Conservation (phyloP, 768 basidiomycete genomes). For the Chalciporus piperatus region DNA sequence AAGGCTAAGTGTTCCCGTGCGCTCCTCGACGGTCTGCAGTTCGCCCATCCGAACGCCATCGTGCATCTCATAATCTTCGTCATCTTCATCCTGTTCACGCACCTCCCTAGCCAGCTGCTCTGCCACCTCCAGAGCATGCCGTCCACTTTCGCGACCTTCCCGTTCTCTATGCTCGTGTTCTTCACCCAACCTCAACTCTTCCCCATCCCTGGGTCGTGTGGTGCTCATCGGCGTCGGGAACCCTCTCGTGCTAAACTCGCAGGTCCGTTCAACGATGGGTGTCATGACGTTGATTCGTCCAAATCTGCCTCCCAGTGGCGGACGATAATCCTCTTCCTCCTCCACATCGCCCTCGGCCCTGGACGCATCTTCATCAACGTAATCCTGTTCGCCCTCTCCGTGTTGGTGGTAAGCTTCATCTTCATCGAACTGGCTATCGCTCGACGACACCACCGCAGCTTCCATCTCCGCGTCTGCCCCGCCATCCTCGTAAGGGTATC, state of each 20-base stretch:
- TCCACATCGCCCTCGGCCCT: conserved; percentile 29
- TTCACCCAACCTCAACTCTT: conserved; percentile 11
- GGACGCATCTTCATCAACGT: conserved; percentile 26
- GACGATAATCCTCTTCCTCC: conserved; percentile 31
- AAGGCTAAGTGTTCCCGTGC: conserved; percentile 62
- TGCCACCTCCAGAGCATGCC: conserved; percentile 53
- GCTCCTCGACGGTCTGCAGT: conserved; percentile 48
- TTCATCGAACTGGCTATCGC: conserved; percentile 33
- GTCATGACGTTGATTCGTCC: conserved; percentile 93
- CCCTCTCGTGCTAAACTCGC: conserved; percentile 70
- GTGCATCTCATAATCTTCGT: conserved; percentile 6
- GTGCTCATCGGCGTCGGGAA: conserved; percentile 40
- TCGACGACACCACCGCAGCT: conserved; percentile 26
- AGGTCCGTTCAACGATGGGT: conserved; percentile 93
- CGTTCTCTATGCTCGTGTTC: conserved; percentile 19
- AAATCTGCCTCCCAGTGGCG: conserved; percentile 70
- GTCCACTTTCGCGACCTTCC: conserved; percentile 30
- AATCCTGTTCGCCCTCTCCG: conserved; percentile 8
- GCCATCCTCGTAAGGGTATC: conserved; percentile 28
- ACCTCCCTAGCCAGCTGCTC: conserved; percentile 55
- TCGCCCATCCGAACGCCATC: conserved; percentile 6
- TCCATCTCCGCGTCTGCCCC: conserved; percentile 27
- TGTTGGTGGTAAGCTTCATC: conserved; percentile 25
- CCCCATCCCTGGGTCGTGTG: conserved; percentile 44
- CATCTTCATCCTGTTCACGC: conserved; percentile 24